phyloP scores from a whole-genome alignment of 2,329 filamentous ascomycete genomes.

The Fusarium pilosicola region DNA sequence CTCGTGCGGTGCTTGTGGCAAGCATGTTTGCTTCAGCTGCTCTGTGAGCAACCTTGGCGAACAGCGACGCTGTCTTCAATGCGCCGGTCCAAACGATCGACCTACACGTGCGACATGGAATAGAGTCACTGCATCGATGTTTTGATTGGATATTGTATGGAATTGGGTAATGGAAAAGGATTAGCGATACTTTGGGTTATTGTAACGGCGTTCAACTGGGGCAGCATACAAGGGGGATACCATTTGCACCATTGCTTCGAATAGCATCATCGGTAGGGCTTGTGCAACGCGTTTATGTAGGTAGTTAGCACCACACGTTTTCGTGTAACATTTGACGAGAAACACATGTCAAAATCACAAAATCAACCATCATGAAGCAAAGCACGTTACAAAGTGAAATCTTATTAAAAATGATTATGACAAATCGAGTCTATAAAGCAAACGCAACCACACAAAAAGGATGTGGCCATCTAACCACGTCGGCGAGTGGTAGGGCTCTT shows the following conservation, averaged over 20 bases:
- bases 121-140: conserved; percentile 32
- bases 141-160: conserved; percentile 12
- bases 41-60: conserved; percentile 68
- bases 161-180: neutral
- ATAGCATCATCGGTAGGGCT: conserved; percentile 1
- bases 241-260: conserved; percentile 5
- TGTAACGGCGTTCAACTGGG: neutral
- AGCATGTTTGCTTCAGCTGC: conserved; percentile 67
- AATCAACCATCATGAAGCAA: neutral
- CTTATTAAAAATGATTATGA: conserved; percentile 21
- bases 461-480: conserved; percentile 48
- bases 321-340: neutral
- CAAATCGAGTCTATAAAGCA: conserved; percentile 30
- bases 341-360: neutral
- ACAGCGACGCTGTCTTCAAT: conserved; percentile 62
- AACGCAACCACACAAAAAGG: conserved; percentile 32
- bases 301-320: neutral
- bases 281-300: neutral
- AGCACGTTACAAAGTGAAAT: neutral
- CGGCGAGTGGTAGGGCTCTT: conserved; percentile 58
- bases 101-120: conserved; percentile 32
- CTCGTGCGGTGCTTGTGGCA: conserved; percentile 62
- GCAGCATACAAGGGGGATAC: conserved; percentile 27
- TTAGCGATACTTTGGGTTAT: neutral
- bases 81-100: conserved; percentile 54